These are phyloP conservation scores for Nakaseomyces sp. DNA, from an alignment of 1,139 yeast genomes.

Conservation along the genomic window DNA sequence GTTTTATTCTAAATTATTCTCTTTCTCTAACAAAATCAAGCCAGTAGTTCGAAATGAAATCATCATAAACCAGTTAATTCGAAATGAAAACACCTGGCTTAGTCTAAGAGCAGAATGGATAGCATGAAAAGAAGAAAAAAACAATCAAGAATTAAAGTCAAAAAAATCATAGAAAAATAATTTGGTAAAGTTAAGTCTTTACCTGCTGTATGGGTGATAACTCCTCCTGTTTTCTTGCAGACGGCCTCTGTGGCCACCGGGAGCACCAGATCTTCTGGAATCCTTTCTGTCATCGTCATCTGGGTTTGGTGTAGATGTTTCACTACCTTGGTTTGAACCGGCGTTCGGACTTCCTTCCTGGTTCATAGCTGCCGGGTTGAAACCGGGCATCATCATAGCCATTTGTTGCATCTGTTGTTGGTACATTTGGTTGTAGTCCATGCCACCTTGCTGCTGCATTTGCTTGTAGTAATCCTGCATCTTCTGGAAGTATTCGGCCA, in stretches of 20 bases:
- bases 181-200: too few species aligned
- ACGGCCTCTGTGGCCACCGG: conserved; percentile 18
- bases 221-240: conserved; percentile 16
- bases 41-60: too few species aligned
- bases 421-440: conserved; percentile 32
- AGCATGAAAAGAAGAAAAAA: not conserved
- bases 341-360: conserved; percentile 4
- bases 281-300: conserved; percentile 31
- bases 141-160: not conserved
- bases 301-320: conserved; percentile 26
- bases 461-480: conserved; percentile 72
- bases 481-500: conserved; percentile 81
- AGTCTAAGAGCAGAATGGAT: not conserved
- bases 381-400: conserved; percentile 47
- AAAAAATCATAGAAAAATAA: not conserved
- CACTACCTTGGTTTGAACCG: not conserved
- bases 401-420: conserved; percentile 41
- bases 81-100: too few species aligned
- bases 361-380: conserved; percentile 24
- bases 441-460: conserved; percentile 43
- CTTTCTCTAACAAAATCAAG: not conserved
- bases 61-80: too few species aligned
- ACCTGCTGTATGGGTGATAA: conserved; percentile 26
- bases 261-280: conserved; percentile 9
- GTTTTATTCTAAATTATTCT: not conserved